phyloP scores from a whole-genome alignment of 1,284 basidiomycete species.

The Abortiporus biennis region DNA sequence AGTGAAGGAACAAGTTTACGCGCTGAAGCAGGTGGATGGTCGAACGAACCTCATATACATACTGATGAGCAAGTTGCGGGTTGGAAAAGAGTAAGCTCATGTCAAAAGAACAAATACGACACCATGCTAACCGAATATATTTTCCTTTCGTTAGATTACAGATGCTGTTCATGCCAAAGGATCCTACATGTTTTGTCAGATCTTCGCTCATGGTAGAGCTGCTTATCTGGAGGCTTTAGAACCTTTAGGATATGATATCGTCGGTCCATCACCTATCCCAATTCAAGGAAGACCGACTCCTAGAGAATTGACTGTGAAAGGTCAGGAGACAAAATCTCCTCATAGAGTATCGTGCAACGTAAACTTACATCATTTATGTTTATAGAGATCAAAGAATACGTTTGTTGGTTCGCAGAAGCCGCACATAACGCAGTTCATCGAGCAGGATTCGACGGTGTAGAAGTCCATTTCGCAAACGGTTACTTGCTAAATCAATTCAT shows the following conservation, averaged over 20 bases:
- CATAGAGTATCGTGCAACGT: not conserved
- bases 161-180: slow-evolving; percentile 17
- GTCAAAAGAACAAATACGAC: not conserved
- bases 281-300: not conserved
- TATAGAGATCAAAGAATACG: slow-evolving; percentile 22
- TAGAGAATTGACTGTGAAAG: slow-evolving; percentile 6
- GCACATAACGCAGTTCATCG: slow-evolving; percentile 18
- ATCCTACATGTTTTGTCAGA: slow-evolving; percentile 27
- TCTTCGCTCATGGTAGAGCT: not conserved
- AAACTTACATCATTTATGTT: not conserved
- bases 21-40: slow-evolving; percentile 27
- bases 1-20: slow-evolving; percentile 38
- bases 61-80: slow-evolving; percentile 32
- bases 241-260: not conserved
- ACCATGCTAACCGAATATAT: not conserved
- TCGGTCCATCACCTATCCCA: not conserved
- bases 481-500: slow-evolving; percentile 34
- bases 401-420: slow-evolving; percentile 16
- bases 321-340: not conserved
- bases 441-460: slow-evolving; percentile 30
- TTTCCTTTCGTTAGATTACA: slow-evolving; percentile 10
- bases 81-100: slow-evolving; percentile 33
- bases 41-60: slow-evolving; percentile 34
- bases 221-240: not conserved
- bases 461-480: slow-evolving; percentile 29